Evolutionary conservation across 345 rosid genomes (phyloP).

Genomic region (Capsella bursapastoris): DNA sequence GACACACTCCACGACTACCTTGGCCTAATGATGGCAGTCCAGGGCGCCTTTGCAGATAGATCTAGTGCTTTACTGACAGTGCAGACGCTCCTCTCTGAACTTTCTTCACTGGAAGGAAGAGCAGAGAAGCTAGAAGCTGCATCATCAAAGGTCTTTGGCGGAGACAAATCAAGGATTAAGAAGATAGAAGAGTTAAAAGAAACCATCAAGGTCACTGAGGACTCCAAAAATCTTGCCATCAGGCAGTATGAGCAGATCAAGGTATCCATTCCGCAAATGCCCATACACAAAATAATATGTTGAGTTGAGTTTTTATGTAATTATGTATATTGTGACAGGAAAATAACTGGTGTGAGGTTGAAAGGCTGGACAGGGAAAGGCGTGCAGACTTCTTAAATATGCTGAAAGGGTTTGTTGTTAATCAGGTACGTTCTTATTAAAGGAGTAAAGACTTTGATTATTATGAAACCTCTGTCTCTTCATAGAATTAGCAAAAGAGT

Average conservation of each 20-base stretch:
- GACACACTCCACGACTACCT: constrained; percentile 93
- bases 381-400: constrained; percentile 78
- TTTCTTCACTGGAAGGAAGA: constrained; percentile 70
- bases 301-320: background rate
- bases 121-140: constrained; percentile 94
- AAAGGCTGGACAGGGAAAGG: constrained; percentile 86
- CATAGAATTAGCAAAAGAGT: background rate
- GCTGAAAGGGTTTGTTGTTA: constrained; percentile 91
- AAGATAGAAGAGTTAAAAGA: constrained; percentile 90
- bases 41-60: constrained; percentile 86
- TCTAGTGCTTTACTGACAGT: constrained; percentile 87
- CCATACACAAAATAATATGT: background rate
- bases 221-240: constrained; percentile 82
- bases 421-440: constrained; percentile 61
- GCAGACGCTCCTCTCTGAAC: constrained; percentile 86
- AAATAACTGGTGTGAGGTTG: constrained; percentile 81
- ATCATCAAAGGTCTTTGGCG: constrained; percentile 94
- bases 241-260: constrained; percentile 91
- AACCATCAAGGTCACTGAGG: constrained; percentile 77
- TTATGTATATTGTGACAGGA: constrained; percentile 55
- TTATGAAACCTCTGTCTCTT: background rate
- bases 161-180: constrained; percentile 90
- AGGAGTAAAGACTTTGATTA: background rate
- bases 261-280: constrained; percentile 48
- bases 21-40: constrained; percentile 88